These are phyloP conservation scores for Trametes meyenii DNA, from an alignment of 768 basidiomycete genomes.

Conservation along the genomic window DNA sequence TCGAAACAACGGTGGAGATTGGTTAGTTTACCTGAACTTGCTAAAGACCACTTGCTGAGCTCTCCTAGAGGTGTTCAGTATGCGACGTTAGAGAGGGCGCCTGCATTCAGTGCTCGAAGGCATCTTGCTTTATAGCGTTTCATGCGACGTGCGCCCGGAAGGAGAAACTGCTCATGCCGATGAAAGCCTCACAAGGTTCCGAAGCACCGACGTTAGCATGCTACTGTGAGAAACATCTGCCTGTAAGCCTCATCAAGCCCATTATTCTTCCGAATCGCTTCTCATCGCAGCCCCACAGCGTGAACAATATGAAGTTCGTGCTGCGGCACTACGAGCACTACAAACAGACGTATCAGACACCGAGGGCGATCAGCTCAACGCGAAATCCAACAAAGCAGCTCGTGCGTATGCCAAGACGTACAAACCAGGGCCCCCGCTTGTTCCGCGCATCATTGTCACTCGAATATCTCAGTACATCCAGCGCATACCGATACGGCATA, in stretches of 20 bases:
- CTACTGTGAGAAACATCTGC: slow-evolving; percentile 90
- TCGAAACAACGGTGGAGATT: slow-evolving; percentile 93
- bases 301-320: slow-evolving; percentile 68
- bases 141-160: slow-evolving; percentile 93
- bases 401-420: slow-evolving; percentile 92
- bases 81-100: slow-evolving; percentile 71
- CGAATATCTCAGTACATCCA: slow-evolving; percentile 75
- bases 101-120: slow-evolving; percentile 94
- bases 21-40: slow-evolving; percentile 48
- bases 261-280: not conserved
- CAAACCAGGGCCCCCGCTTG: slow-evolving; percentile 89
- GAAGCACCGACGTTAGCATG: slow-evolving; percentile 75
- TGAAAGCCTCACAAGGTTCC: slow-evolving; percentile 79
- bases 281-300: slow-evolving; percentile 44
- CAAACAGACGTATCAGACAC: slow-evolving; percentile 41
- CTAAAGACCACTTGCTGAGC: not conserved
- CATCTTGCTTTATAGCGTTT: slow-evolving; percentile 89
- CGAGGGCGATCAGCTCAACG: slow-evolving; percentile 9
- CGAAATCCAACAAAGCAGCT: slow-evolving; percentile 70
- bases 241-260: slow-evolving; percentile 51
- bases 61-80: slow-evolving; percentile 58
- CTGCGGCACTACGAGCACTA: slow-evolving; percentile 56
- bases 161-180: slow-evolving; percentile 81
- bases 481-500: slow-evolving; percentile 73
- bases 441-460: slow-evolving; percentile 83